phyloP scores from a whole-genome alignment of 768 basidiomycete species.

The Trametes coccinea region DNA sequence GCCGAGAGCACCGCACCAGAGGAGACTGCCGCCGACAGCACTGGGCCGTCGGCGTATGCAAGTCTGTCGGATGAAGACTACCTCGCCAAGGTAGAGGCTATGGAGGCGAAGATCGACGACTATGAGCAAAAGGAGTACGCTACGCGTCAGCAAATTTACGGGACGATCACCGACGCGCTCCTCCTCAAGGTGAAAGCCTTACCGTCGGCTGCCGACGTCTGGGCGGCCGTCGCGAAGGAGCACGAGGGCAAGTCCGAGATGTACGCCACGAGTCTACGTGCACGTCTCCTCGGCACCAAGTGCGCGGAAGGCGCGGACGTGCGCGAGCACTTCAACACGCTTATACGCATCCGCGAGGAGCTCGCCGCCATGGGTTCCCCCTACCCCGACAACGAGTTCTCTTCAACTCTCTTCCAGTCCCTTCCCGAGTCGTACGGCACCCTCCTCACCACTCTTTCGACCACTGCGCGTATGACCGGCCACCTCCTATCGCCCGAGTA shows the following conservation, averaged over 20 bases:
- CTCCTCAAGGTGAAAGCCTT: constrained; percentile 1
- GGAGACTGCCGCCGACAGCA: background rate
- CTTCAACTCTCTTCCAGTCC: background rate
- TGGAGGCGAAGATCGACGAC: background rate
- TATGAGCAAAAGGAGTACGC: background rate
- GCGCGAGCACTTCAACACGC: constrained; percentile 1
- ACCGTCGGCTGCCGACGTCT: background rate
- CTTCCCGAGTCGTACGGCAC: constrained; percentile 2
- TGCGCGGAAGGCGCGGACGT: background rate
- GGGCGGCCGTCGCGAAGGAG: background rate
- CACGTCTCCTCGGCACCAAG: background rate
- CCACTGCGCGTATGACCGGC: background rate
- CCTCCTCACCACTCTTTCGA: background rate
- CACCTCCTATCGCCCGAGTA: background rate
- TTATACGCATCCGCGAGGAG: background rate
- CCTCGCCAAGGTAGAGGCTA: background rate
- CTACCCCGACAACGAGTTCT: constrained; percentile 1
- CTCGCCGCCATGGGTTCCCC: background rate
- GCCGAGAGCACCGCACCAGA: background rate
- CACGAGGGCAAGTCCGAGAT: constrained; percentile 1
- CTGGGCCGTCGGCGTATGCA: background rate
- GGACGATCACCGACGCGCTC: constrained; percentile 1
- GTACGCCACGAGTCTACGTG: background rate
- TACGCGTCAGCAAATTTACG: constrained; percentile 7
- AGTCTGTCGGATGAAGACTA: constrained; percentile 4